Conservation (phyloP, 768 basidiomycete genomes). For the Kwoniella pini region DNA sequence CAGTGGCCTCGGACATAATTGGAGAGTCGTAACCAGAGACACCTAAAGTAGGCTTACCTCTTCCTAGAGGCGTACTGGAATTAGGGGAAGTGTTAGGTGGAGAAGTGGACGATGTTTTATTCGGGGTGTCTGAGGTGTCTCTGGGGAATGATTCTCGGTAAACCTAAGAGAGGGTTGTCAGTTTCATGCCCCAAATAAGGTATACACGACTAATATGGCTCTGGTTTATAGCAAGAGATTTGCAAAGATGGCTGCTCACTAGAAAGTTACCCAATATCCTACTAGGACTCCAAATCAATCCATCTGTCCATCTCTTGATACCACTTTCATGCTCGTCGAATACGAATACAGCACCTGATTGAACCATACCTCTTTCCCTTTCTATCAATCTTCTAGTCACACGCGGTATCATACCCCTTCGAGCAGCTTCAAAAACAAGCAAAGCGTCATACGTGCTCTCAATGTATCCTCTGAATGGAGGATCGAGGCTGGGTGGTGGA, state of each 20-base stretch:
- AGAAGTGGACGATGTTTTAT: slow-evolving; percentile 18
- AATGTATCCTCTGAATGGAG: slow-evolving; percentile 92
- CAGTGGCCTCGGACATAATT: background rate
- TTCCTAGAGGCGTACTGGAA: background rate
- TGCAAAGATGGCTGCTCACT: slow-evolving; percentile 57
- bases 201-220: background rate
- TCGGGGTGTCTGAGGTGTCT: slow-evolving; percentile 59
- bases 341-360: slow-evolving; percentile 90
- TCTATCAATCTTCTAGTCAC: slow-evolving; percentile 91
- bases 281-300: slow-evolving; percentile 92
- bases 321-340: slow-evolving; percentile 97
- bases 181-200: background rate
- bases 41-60: slow-evolving; percentile 1
- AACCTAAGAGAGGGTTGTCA: slow-evolving; percentile 57
- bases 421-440: slow-evolving; percentile 93
- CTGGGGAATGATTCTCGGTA: slow-evolving; percentile 97
- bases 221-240: background rate
- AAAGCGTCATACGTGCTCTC: slow-evolving; percentile 92
- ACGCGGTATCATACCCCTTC: slow-evolving; percentile 82
- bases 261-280: slow-evolving; percentile 93
- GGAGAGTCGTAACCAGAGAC: slow-evolving; percentile 15
- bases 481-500: slow-evolving; percentile 59
- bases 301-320: slow-evolving; percentile 96
- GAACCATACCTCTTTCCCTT: slow-evolving; percentile 88
- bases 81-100: slow-evolving; percentile 17